Evolutionary conservation across 345 rosid species (phyloP), one percentile per base, ranked within the genome.

Genomic region (Brassica incana): DNA sequence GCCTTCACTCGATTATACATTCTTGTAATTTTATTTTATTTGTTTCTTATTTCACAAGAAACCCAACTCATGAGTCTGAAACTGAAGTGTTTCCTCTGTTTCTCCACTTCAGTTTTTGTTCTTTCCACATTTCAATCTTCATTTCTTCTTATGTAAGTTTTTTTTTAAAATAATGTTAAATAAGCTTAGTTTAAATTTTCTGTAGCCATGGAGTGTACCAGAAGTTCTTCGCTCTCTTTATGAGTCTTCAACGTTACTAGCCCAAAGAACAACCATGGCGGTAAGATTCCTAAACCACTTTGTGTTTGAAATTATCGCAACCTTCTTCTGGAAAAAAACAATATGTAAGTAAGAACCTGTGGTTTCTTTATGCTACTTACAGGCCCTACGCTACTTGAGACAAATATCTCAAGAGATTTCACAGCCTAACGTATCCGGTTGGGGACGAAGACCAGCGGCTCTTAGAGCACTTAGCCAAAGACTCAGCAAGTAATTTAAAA

Each of bases 221-320:
- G 99, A 95, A 88, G 99, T 95, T 68, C 81, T 95, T 78, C 97
- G 99, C 25, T 97, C 99, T 1, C 91, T 95, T 52, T 95, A 95
- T 56, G 98, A 95, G 80, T 95, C 99, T 20, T 91, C 99, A 60
- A 86, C 94, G 14, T 86, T 90, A 79, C 97, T 95, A 63, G 97
- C 99, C 61, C 99, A 93, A 83, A 90, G 87, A 89, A 91, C 96
- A 50, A 95, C 99, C 18, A 86, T 95, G 96, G 96, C 97, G 4
- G 99, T 92, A 86, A 86, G 93, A 69, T 48, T 70, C 65, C 12
- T 45, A 45, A 32, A 61, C 1, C 30, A 63, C 36, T 40, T 11
- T 4, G 15, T 62, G 27, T 40, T 27, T 61, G 1, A 10, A 43
- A 25, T 61, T 0, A 60, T 25, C 4, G 10, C 15, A 73, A 61